phyloP scores from a whole-genome alignment of 176 grass and related monocot species.

The Lolium perenne region DNA sequence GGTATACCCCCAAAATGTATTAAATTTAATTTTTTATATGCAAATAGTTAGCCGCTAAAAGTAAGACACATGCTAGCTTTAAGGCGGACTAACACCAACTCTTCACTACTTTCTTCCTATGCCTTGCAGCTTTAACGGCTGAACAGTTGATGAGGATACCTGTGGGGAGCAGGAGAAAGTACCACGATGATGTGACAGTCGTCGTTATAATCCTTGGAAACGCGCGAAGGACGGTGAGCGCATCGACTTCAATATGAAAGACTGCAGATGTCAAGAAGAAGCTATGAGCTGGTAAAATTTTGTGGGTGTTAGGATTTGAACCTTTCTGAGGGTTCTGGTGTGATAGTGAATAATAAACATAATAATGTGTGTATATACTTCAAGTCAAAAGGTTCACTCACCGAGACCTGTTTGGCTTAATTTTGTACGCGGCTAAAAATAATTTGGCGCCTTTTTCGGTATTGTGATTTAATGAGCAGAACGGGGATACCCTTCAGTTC shows the following conservation, averaged over 20 bases:
- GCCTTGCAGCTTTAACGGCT: slow-evolving; percentile 68
- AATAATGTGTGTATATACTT: slow-evolving; percentile 35
- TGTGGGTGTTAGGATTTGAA: slow-evolving; percentile 32
- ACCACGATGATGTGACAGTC: slow-evolving; percentile 91
- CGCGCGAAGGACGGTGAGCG: slow-evolving; percentile 71
- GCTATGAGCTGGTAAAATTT: slow-evolving; percentile 32
- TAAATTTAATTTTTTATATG: background rate
- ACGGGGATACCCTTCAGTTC: background rate
- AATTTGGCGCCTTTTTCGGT: background rate
- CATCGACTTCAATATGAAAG: slow-evolving; percentile 70
- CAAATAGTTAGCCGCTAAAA: background rate
- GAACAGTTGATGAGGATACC: slow-evolving; percentile 86
- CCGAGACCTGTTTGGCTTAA: slow-evolving; percentile 15
- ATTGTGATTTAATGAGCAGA: background rate
- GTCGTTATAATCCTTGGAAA: slow-evolving; percentile 94
- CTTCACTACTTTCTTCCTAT: slow-evolving; percentile 6
- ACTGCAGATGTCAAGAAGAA: slow-evolving; percentile 8
- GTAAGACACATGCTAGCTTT: background rate
- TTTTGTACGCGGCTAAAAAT: slow-evolving; percentile 11
- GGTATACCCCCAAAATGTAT: slow-evolving; percentile 58
- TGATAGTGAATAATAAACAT: slow-evolving; percentile 46
- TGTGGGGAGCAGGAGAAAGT: slow-evolving; percentile 89
- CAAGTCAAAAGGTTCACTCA: slow-evolving; percentile 19
- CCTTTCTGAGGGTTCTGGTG: slow-evolving; percentile 6
- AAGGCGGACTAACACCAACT: slow-evolving; percentile 13